These are phyloP conservation scores for Oenanthe javanica DNA, from an alignment of 140 eudicot species.

Conservation along the genomic window DNA sequence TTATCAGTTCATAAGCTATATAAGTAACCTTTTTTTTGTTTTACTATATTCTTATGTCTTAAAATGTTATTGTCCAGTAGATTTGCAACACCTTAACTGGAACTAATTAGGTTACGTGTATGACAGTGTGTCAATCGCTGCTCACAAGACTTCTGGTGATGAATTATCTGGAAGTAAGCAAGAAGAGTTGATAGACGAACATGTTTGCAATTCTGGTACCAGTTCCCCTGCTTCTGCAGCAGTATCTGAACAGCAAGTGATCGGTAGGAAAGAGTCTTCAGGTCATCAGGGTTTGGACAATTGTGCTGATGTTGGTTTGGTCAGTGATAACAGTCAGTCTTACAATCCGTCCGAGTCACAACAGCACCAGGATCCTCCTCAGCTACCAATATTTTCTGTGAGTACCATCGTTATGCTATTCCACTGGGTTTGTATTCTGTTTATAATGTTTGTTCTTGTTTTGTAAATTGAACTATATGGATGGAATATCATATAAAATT, in stretches of 20 bases:
- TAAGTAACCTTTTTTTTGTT: not conserved
- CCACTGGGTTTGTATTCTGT: not conserved
- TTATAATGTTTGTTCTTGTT: not conserved
- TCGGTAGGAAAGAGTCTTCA: slow-evolving; percentile 46
- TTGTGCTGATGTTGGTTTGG: slow-evolving; percentile 51
- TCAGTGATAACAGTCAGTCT: slow-evolving; percentile 38
- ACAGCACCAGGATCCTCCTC: slow-evolving; percentile 53
- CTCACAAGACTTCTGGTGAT: slow-evolving; percentile 45
- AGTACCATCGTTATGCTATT: slow-evolving; percentile 18
- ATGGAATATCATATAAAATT: not conserved
- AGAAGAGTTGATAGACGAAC: slow-evolving; percentile 42
- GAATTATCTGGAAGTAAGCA: slow-evolving; percentile 47
- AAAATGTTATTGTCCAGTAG: not conserved
- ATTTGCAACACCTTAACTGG: not conserved
- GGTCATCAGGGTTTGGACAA: slow-evolving; percentile 44
- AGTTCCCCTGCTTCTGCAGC: slow-evolving; percentile 48
- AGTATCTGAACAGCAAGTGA: slow-evolving; percentile 40
- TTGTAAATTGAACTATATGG: not conserved
- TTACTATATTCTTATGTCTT: not conserved
- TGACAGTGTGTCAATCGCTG: slow-evolving; percentile 41
- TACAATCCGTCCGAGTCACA: slow-evolving; percentile 50
- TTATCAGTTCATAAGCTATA: not conserved
- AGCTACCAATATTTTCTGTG: slow-evolving; percentile 66
- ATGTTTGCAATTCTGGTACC: slow-evolving; percentile 49
- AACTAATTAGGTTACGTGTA: slow-evolving; percentile 14